Conservation (phyloP, 352 stramenopile species). For the Pythium utonaiense region DNA sequence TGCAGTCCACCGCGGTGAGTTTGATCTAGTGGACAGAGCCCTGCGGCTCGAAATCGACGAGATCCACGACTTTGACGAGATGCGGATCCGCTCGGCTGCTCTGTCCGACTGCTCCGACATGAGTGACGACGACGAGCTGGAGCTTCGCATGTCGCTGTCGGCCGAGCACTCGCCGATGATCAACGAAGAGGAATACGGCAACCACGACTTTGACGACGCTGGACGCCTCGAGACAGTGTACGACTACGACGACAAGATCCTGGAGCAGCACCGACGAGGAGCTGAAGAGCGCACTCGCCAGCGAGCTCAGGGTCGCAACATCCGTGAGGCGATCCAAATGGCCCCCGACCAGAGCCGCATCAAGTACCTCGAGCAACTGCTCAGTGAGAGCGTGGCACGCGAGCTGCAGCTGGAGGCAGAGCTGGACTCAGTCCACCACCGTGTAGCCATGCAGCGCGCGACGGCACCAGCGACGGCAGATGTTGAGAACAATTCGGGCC, state of each 20-base stretch:
- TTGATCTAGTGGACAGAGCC: conserved; percentile 62
- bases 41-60: conserved; percentile 74
- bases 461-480: background rate
- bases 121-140: conserved; percentile 70
- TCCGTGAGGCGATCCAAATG: conserved; percentile 71
- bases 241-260: conserved; percentile 38
- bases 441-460: conserved; percentile 23
- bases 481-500: background rate
- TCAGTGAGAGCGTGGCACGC: conserved; percentile 78
- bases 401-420: conserved; percentile 83
- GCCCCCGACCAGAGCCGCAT: conserved; percentile 80
- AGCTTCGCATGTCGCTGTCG: conserved; percentile 16
- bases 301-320: conserved; percentile 69
- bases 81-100: conserved; percentile 43
- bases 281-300: conserved; percentile 76
- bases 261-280: conserved; percentile 55
- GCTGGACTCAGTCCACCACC: conserved; percentile 63
- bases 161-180: conserved; percentile 15
- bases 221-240: conserved; percentile 18
- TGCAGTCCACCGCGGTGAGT: conserved; percentile 30
- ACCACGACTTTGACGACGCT: conserved; percentile 21
- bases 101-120: conserved; percentile 80
- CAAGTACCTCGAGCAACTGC: conserved; percentile 84
- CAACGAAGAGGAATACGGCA: conserved; percentile 26
- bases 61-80: conserved; percentile 80